A percentile compares a stretch with the other conserved stretches of the same genome.
These are phyloP conservation scores for Sugiyamaella sp. DNA, from an alignment of 1,139 yeast genomes.

Conservation along the genomic window DNA sequence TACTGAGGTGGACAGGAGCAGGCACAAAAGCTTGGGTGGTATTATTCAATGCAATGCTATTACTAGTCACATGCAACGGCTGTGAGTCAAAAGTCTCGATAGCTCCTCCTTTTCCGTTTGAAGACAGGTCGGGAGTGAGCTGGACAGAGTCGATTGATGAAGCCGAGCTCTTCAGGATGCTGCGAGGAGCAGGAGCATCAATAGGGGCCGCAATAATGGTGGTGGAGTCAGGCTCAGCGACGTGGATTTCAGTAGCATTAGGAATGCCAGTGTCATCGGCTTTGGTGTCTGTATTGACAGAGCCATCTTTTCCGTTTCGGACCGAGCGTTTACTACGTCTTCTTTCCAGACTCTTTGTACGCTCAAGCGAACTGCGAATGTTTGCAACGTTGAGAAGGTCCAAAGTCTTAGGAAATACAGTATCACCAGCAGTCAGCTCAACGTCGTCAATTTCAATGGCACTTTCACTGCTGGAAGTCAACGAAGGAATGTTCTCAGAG, in stretches of 20 bases:
- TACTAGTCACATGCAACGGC: neutral
- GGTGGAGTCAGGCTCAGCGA: slow-evolving; percentile 23
- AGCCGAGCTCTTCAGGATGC: slow-evolving; percentile 33
- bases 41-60: neutral
- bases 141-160: slow-evolving; percentile 19
- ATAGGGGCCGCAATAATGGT: slow-evolving; percentile 21
- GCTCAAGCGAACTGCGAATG: slow-evolving; percentile 43
- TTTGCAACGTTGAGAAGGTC: slow-evolving; percentile 41
- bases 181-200: slow-evolving; percentile 29
- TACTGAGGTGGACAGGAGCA: neutral
- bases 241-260: slow-evolving; percentile 40
- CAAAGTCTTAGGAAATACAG: slow-evolving; percentile 44
- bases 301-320: slow-evolving; percentile 22
- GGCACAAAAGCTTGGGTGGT: neutral
- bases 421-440: slow-evolving; percentile 39
- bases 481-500: slow-evolving; percentile 29
- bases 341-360: slow-evolving; percentile 43
- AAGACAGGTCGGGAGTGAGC: slow-evolving; percentile 10
- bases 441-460: slow-evolving; percentile 31
- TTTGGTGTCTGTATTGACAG: slow-evolving; percentile 23
- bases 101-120: slow-evolving; percentile 1
- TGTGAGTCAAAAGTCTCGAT: neutral
- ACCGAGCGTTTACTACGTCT: slow-evolving; percentile 39
- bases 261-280: slow-evolving; percentile 36
- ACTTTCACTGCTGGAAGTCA: slow-evolving; percentile 32